phyloP scores from a whole-genome alignment of 495 filamentous ascomycete genomes.

The Penicillium parvum region DNA sequence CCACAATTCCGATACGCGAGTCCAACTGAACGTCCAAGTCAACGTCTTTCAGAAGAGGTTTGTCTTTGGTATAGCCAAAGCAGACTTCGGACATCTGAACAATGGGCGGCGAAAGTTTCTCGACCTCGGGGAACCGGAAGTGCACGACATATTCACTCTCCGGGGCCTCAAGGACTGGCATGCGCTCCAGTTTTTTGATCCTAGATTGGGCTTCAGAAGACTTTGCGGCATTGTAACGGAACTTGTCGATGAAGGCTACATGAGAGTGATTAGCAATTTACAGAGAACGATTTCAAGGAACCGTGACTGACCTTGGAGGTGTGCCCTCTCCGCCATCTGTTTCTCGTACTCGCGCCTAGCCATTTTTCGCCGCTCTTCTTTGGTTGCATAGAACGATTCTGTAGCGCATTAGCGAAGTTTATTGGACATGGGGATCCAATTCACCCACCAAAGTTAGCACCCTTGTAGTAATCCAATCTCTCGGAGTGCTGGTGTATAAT shows the following conservation, averaged over 20 bases:
- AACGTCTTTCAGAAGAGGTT: conserved; percentile 74
- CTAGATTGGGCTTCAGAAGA: conserved; percentile 96
- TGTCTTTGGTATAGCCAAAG: conserved; percentile 84
- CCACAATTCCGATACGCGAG: conserved; percentile 96
- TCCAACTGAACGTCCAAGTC: conserved; percentile 97
- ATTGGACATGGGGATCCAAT: too few relatives aligned
- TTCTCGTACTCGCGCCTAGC: conserved; percentile 98
- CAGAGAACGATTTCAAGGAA: not conserved
- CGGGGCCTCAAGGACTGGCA: conserved; percentile 86
- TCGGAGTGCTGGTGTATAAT: conserved; percentile 98
- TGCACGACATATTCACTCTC: conserved; percentile 94
- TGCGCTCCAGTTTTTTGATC: conserved; percentile 98
- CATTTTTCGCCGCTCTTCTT: conserved; percentile 93
- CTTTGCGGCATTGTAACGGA: conserved; percentile 98
- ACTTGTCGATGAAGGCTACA: conserved; percentile 96
- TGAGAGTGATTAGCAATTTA: conserved; percentile 4
- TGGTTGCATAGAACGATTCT: conserved; percentile 96
- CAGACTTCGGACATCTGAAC: conserved; percentile 92
- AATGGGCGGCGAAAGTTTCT: conserved; percentile 95
- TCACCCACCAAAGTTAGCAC: conserved; percentile 90
- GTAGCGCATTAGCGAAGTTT: conserved; percentile 16
- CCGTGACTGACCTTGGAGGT: conserved; percentile 61
- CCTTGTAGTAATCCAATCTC: conserved; percentile 96
- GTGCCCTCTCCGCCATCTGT: conserved; percentile 88
- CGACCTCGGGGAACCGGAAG: conserved; percentile 97